Evolutionary conservation across 176 grass and related monocot genomes (phyloP).

Genomic region (Alopecurus myosuroides): DNA sequence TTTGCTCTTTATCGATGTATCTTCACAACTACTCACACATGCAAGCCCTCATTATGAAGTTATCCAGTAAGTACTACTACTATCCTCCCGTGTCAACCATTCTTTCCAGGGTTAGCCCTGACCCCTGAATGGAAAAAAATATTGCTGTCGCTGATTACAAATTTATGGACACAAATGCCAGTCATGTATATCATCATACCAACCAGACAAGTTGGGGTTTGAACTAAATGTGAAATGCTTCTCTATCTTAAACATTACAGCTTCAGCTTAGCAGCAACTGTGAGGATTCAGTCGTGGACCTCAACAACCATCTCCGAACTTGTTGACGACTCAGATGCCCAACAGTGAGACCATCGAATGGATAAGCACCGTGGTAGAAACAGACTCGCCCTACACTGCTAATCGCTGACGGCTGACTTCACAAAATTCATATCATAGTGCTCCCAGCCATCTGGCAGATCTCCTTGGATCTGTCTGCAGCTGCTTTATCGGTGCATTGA

Average conservation of each 20-base stretch:
- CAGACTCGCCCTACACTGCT: constrained; percentile 21
- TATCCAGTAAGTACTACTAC: neutral
- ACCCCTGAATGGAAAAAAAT: neutral
- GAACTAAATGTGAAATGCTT: neutral
- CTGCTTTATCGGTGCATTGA: constrained; percentile 36
- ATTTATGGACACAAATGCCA: neutral
- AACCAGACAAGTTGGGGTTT: neutral
- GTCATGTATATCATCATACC: neutral
- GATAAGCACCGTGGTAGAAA: constrained; percentile 34
- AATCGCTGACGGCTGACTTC: constrained; percentile 45
- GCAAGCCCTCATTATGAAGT: neutral
- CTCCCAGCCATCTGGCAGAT: constrained; percentile 41
- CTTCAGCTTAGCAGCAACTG: neutral
- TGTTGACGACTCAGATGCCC: neutral
- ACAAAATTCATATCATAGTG: constrained; percentile 45
- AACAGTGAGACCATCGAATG: neutral
- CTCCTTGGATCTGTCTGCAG: constrained; percentile 41
- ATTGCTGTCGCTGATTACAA: neutral
- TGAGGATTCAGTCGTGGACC: neutral
- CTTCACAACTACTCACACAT: neutral
- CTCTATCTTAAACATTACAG: neutral
- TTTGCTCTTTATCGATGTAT: neutral
- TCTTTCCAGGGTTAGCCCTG: neutral
- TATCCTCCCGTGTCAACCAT: neutral
- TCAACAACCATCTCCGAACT: neutral